A percentile compares a stretch with the other conserved stretches of the same genome.
Evolutionary conservation across 805 yeast species (phyloP).

Genomic region (Barnettozyma botsteinii): DNA sequence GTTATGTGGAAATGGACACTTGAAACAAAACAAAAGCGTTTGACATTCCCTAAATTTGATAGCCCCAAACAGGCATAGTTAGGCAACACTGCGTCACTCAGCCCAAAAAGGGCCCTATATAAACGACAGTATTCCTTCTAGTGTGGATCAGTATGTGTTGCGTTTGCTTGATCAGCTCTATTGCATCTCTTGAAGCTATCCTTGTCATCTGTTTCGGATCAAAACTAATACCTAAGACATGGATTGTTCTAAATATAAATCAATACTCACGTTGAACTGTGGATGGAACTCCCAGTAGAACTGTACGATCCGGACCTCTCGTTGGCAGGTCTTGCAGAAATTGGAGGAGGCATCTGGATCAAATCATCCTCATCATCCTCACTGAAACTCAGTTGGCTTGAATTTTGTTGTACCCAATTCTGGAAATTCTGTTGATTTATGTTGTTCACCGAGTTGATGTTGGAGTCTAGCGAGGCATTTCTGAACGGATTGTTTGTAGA

Average conservation of each 20-base stretch:
- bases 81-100: neutral
- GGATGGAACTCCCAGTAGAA: slow-evolving; percentile 6
- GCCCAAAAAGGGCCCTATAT: no score
- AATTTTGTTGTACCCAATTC: slow-evolving; percentile 49
- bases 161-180: no score
- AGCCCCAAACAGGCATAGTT: neutral
- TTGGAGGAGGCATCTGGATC: slow-evolving; percentile 20
- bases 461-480: slow-evolving; percentile 32
- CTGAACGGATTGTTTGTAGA: slow-evolving; percentile 76
- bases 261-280: slow-evolving; percentile 8
- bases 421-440: slow-evolving; percentile 39
- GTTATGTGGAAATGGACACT: no score
- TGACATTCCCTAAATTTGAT: no score
- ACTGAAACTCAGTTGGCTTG: slow-evolving; percentile 35
- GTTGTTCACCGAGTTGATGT: slow-evolving; percentile 23
- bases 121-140: no score
- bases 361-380: slow-evolving; percentile 35
- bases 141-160: no score
- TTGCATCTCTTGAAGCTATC: no score
- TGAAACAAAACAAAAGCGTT: no score
- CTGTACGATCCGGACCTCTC: slow-evolving; percentile 17
- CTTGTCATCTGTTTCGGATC: no score
- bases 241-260: no score
- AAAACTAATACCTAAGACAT: neutral
- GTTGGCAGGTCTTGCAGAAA: slow-evolving; percentile 14